A percentile compares a stretch with the other conserved stretches of the same genome.
Conservation (phyloP, 441 rosid species). For the Corymbia citriodora region DNA sequence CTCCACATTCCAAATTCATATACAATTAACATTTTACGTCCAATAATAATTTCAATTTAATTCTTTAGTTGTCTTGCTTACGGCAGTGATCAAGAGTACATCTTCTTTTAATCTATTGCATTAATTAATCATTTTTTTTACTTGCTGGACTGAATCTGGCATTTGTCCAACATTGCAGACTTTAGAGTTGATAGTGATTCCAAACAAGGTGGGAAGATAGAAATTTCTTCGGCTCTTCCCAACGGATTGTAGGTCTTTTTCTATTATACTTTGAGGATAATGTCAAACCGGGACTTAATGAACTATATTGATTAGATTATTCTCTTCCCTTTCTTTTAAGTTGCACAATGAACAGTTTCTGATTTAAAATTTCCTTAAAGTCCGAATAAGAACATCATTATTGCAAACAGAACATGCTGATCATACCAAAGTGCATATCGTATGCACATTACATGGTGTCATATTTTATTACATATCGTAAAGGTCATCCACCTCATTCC, state of each 20-base stretch:
- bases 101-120: accelerated
- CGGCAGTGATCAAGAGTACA: not conserved
- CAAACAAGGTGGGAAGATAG: not conserved
- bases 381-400: not conserved
- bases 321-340: not conserved
- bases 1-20: not conserved
- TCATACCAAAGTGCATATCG: not conserved
- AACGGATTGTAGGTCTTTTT: not conserved
- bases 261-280: not conserved
- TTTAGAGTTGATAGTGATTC: not conserved
- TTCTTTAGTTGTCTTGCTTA: not conserved
- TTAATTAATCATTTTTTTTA: not conserved
- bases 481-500: not conserved
- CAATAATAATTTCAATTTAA: not conserved
- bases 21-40: not conserved
- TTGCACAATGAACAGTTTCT: not conserved
- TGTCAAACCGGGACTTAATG: not conserved
- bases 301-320: not conserved
- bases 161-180: not conserved
- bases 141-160: not conserved
- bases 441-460: too few species aligned
- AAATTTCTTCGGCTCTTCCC: not conserved
- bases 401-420: not conserved
- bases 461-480: too few species aligned
- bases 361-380: too few species aligned